Percentiles rank a stretch among this genome's conserved stretches.
Evolutionary conservation across 2,329 filamentous ascomycete genomes (phyloP).

Genomic region (Pseudovirgaria hyperparasitica): DNA sequence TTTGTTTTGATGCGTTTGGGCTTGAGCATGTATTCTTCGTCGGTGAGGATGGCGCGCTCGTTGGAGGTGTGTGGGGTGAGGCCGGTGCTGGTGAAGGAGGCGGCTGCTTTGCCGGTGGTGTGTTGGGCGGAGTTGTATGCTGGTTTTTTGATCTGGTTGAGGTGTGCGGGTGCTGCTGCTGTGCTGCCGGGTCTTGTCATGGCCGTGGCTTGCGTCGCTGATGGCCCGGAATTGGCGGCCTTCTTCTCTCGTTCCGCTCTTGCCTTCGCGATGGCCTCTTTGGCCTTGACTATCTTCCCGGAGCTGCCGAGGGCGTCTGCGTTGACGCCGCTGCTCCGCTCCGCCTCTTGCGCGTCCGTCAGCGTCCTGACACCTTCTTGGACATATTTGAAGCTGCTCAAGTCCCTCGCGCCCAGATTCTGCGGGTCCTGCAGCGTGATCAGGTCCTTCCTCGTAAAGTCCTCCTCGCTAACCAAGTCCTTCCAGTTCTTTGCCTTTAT

Average conservation of each 20-base stretch:
- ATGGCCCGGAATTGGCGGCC: slow-evolving; percentile 14
- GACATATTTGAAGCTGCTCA: slow-evolving; percentile 80
- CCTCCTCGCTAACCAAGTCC: slow-evolving; percentile 75
- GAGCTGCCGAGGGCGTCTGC: slow-evolving; percentile 63
- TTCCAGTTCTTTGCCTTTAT: slow-evolving; percentile 95
- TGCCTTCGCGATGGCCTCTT: slow-evolving; percentile 85
- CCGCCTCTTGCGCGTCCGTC: slow-evolving; percentile 57
- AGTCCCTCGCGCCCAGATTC: slow-evolving; percentile 68
- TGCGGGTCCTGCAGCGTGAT: slow-evolving; percentile 95
- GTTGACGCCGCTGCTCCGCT: slow-evolving; percentile 61
- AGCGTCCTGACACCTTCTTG: slow-evolving; percentile 61
- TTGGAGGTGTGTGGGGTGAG: slow-evolving; percentile 83
- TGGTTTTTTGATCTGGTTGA: slow-evolving; percentile 21
- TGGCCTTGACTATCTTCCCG: slow-evolving; percentile 77
- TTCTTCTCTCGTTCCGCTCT: slow-evolving; percentile 52
- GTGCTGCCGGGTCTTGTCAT: no score
- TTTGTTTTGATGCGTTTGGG: slow-evolving; percentile 79
- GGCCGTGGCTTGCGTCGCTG: slow-evolving; percentile 1
- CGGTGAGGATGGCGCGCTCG: slow-evolving; percentile 72
- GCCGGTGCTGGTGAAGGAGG: slow-evolving; percentile 90
- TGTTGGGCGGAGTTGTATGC: slow-evolving; percentile 81
- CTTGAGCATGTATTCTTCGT: slow-evolving; percentile 95
- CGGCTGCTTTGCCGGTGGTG: slow-evolving; percentile 82
- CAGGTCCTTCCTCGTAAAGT: slow-evolving; percentile 81
- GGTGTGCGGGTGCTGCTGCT: slow-evolving; percentile 11